Evolutionary conservation across 2,329 filamentous ascomycete species (phyloP), one percentile per base, ranked within the genome.

Genomic region (Cordyceps tenuipes): DNA sequence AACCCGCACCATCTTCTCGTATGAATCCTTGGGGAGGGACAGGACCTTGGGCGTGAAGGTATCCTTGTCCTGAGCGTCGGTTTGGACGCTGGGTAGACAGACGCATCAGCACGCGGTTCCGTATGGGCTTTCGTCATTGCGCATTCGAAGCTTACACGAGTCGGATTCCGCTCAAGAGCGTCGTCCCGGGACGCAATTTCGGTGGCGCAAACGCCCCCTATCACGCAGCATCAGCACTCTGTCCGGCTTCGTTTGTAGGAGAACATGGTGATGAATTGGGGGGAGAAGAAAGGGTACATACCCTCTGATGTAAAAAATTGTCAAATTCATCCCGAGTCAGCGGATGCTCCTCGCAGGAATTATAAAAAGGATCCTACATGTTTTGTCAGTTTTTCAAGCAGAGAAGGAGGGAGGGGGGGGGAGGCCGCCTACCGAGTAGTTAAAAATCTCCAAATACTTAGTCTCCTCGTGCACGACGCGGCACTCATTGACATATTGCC

Each of bases 11-110:
- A 87, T 86, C 52, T 72, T 72, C 64, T 76, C 75, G 64, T 86
- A 87, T 36, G 72, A 67, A 5, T 73, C 66, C n/a, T 75, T 75
- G 1, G 74, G 71, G 34, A 86, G 68, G 21, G 82, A 83, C 61
- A 87, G 77, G 63, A 80, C 73, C 62, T 78, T 74, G 17, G 82
- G 77, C 23, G 76, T 72, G 64, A 87, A 87, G 0, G 84, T 86
- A 53, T 86, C 79, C 15, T 77, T 75, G 54, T 86, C 72, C 59
- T 77, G 72, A 50, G 82, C 82, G 64, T 83, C 76, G 63, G 78
- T 79, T 65, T 85, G 82, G 26, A 84, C 73, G 49, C 82, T 85
- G 65, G 26, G 44, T 29, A 3, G 21, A 23, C 56, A 3, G 21
- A 23, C 56, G 50, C 63, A 29, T 61, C 7, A 53, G 39, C 26